Percentiles rank a stretch among this genome's conserved stretches.
Evolutionary conservation across 495 filamentous ascomycete species (phyloP).

Genomic region (Penicillium lividum): DNA sequence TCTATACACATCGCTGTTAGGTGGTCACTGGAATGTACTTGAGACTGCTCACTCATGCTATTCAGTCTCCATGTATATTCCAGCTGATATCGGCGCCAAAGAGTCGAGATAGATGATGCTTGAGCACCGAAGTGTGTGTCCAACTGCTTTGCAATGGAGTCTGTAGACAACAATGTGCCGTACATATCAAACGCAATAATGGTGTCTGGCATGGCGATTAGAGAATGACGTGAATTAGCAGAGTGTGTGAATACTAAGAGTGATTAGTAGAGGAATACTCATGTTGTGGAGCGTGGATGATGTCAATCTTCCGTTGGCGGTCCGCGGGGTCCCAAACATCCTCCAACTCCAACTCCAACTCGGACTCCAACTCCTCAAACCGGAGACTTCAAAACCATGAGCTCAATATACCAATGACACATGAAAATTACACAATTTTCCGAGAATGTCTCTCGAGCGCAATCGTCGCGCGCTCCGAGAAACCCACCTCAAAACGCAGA

Average conservation of each 20-base stretch:
- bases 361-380: background rate
- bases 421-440: slow-evolving; percentile 66
- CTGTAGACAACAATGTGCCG: slow-evolving; percentile 70
- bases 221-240: background rate
- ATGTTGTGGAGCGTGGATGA: slow-evolving; percentile 4
- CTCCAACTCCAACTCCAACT: too few species aligned
- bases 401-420: slow-evolving; percentile 21
- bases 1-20: slow-evolving; percentile 35
- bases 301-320: slow-evolving; percentile 15
- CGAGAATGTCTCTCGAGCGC: slow-evolving; percentile 63
- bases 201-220: slow-evolving; percentile 19
- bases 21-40: background rate
- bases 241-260: background rate
- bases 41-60: slow-evolving; percentile 63
- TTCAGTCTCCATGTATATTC: slow-evolving; percentile 84
- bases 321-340: background rate
- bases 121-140: slow-evolving; percentile 50
- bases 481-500: slow-evolving; percentile 45
- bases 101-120: slow-evolving; percentile 53
- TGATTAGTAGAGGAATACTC: background rate
- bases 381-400: slow-evolving; percentile 5
- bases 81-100: slow-evolving; percentile 66
- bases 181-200: slow-evolving; percentile 76
- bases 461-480: slow-evolving; percentile 55
- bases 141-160: slow-evolving; percentile 60